phyloP scores from a whole-genome alignment of 768 basidiomycete species.

The Suillus lakei region DNA sequence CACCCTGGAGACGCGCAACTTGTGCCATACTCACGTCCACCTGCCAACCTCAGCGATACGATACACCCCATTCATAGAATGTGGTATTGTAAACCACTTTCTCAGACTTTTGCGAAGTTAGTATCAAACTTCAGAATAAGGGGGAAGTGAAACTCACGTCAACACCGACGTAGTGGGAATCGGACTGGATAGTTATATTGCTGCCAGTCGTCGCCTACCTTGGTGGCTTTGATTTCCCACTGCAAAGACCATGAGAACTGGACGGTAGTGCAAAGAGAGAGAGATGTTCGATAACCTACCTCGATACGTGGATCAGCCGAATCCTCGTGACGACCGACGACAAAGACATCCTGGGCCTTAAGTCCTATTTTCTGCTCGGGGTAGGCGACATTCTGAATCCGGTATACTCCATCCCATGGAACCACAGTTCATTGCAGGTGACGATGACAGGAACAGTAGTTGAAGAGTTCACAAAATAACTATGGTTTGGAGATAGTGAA shows the following conservation, averaged over 20 bases:
- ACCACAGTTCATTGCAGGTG: too few relatives aligned
- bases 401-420: neutral
- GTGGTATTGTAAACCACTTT: too few relatives aligned
- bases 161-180: neutral
- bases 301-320: neutral
- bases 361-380: neutral
- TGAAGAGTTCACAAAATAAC: too few relatives aligned
- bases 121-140: neutral
- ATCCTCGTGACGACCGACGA: neutral
- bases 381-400: neutral
- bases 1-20: neutral
- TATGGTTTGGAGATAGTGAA: neutral
- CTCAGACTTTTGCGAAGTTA: neutral
- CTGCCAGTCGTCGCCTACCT: too few relatives aligned
- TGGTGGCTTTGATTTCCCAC: neutral
- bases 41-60: neutral
- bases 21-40: neutral
- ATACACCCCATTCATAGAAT: neutral
- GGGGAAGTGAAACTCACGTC: neutral
- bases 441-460: too few relatives aligned
- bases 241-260: neutral
- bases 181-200: neutral
- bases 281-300: neutral
- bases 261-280: neutral
- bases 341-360: rapidly evolving